phyloP scores from a whole-genome alignment of 345 rosid genomes.

The Ceriops tagal region DNA sequence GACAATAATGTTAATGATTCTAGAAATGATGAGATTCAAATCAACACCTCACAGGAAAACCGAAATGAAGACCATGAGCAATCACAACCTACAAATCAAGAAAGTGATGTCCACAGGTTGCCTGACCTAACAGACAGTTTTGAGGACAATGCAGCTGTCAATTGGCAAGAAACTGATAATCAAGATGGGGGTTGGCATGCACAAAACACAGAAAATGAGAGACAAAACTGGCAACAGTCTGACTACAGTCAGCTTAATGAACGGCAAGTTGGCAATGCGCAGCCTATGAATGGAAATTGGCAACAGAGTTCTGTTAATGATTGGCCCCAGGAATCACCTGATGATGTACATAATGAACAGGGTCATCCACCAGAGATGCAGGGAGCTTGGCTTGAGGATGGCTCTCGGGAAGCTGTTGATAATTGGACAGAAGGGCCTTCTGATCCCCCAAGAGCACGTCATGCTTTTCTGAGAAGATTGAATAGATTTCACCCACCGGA shows the following conservation, averaged over 20 bases:
- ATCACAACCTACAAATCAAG: conserved; percentile 43
- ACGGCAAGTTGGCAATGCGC: conserved; percentile 49
- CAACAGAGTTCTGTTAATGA: conserved; percentile 48
- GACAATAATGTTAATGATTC: conserved; percentile 39
- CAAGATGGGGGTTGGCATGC: conserved; percentile 49
- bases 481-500: conserved; percentile 92
- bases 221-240: conserved; percentile 50
- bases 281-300: conserved; percentile 49
- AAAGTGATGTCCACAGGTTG: conserved; percentile 30
- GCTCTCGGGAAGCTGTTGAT: conserved; percentile 49
- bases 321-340: conserved; percentile 52
- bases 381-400: conserved; percentile 58
- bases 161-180: conserved; percentile 51
- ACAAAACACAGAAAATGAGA: conserved; percentile 38
- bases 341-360: conserved; percentile 44
- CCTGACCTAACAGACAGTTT: conserved; percentile 42
- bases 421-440: conserved; percentile 63
- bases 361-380: conserved; percentile 39
- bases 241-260: conserved; percentile 41
- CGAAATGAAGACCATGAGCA: conserved; percentile 43
- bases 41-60: conserved; percentile 38
- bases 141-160: conserved; percentile 38
- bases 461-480: conserved; percentile 62
- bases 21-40: conserved; percentile 35
- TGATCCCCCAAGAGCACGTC: conserved; percentile 62